These are phyloP conservation scores for Salvia hispanica DNA, from an alignment of 257 asterid genomes.

Conservation along the genomic window DNA sequence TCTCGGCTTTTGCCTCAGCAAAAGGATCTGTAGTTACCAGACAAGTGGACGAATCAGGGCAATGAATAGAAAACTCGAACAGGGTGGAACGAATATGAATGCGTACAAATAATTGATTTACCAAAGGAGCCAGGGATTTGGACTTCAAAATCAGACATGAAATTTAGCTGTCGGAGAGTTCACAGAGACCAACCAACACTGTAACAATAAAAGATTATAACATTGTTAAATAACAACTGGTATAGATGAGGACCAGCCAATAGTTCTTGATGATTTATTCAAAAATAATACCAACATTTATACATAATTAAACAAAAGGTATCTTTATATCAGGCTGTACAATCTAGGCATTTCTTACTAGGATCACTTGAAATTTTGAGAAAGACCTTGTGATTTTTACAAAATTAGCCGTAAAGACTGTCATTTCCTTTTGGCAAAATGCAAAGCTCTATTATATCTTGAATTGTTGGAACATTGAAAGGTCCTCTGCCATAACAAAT, in stretches of 20 bases:
- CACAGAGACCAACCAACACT: slow-evolving; percentile 32
- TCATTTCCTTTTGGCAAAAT: background rate
- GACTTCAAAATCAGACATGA: slow-evolving; percentile 86
- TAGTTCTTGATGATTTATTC: background rate
- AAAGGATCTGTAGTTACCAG: slow-evolving; percentile 59
- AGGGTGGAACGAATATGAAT: background rate
- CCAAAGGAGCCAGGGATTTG: slow-evolving; percentile 72
- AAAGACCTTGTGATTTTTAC: background rate
- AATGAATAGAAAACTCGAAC: too few relatives aligned
- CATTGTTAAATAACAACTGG: background rate
- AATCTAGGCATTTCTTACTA: slow-evolving; percentile 2
- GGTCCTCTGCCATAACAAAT: background rate
- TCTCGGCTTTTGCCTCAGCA: slow-evolving; percentile 81
- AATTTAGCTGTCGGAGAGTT: slow-evolving; percentile 49
- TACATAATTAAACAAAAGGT: background rate
- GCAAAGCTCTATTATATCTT: background rate
- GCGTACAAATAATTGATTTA: slow-evolving; percentile 29
- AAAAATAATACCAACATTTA: too few relatives aligned
- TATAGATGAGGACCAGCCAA: background rate
- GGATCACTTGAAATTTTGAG: background rate
- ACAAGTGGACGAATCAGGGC: background rate
- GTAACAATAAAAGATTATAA: slow-evolving; percentile 17
- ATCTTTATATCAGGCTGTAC: background rate
- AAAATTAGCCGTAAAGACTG: background rate
- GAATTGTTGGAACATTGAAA: background rate